Percentiles rank a stretch among this genome's conserved stretches.
These are phyloP conservation scores for Penicillium psychrofluorescens DNA, from an alignment of 495 filamentous ascomycete genomes.

Conservation along the genomic window DNA sequence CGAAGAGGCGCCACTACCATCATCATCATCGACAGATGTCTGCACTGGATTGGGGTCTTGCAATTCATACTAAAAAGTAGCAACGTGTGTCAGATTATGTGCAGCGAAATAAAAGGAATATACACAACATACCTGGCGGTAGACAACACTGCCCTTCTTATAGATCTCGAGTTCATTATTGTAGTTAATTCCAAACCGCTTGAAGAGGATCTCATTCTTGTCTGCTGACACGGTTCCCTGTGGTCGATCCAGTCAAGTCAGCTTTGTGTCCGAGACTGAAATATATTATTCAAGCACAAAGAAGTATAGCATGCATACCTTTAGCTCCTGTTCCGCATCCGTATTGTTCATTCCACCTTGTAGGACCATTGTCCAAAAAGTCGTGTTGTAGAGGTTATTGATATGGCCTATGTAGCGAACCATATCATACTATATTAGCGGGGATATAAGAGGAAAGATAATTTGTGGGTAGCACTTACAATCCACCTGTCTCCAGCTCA, in stretches of 20 bases:
- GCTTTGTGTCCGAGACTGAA: neutral
- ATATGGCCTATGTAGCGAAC: conserved; percentile 62
- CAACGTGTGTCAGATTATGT: neutral
- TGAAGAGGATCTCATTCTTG: conserved; percentile 95
- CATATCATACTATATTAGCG: neutral
- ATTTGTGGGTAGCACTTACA: conserved; percentile 48
- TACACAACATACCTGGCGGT: conserved; percentile 59
- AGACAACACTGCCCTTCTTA: conserved; percentile 87
- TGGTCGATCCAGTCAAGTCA: conserved; percentile 1
- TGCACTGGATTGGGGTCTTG: conserved; percentile 19
- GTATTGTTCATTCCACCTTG: conserved; percentile 64
- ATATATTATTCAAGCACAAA: neutral
- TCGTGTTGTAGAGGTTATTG: conserved; percentile 97
- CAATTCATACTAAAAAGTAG: conserved; percentile 30
- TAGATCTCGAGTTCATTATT: conserved; percentile 91
- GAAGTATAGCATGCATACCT: conserved; percentile 35
- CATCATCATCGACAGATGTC: conserved; percentile 6
- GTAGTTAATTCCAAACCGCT: conserved; percentile 86
- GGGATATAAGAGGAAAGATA: neutral
- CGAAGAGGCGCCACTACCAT: no score
- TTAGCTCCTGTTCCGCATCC: conserved; percentile 72
- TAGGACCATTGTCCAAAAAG: conserved; percentile 84
- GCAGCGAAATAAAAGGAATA: neutral
- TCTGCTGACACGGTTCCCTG: conserved; percentile 76
- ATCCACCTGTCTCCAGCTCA: conserved; percentile 95